A percentile compares a stretch with the other conserved stretches of the same genome.
phyloP scores from a whole-genome alignment of 768 basidiomycete species.

The Mycena floridula region DNA sequence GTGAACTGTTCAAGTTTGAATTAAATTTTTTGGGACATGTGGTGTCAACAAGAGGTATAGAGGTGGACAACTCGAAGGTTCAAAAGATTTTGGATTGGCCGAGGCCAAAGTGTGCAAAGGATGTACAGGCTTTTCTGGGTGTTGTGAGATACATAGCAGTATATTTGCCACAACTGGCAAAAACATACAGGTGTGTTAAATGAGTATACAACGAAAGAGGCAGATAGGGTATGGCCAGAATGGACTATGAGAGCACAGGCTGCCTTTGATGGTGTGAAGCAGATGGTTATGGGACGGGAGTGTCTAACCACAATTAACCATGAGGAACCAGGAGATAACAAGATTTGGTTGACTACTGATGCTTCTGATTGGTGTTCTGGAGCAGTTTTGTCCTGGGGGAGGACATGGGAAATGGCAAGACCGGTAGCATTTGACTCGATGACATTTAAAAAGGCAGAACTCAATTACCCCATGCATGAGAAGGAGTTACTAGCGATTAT shows the following conservation, averaged over 20 bases:
- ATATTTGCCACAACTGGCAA: conserved; percentile 10
- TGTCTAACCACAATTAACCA: conserved; percentile 22
- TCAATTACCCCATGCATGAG: conserved; percentile 2
- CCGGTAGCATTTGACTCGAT: conserved; percentile 13
- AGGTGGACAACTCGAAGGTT: conserved; percentile 10
- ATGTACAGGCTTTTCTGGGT: conserved; percentile 15
- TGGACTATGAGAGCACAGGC: conserved; percentile 11
- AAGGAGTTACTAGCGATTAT: neutral
- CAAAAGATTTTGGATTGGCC: conserved; percentile 16
- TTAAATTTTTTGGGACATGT: conserved; percentile 15
- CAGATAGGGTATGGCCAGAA: conserved; percentile 3
- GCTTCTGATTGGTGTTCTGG: too few species aligned
- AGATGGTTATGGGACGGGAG: conserved; percentile 11
- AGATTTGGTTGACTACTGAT: conserved; percentile 21
- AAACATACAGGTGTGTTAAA: conserved; percentile 12
- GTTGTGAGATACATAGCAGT: conserved; percentile 12
- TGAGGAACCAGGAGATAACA: conserved; percentile 13
- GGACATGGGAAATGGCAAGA: conserved; percentile 13
- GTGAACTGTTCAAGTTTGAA: neutral
- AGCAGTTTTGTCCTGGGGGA: conserved; percentile 16
- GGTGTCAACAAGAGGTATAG: conserved; percentile 14
- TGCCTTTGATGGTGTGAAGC: conserved; percentile 18
- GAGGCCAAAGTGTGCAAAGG: conserved; percentile 1
- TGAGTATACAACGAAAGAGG: conserved; percentile 10
- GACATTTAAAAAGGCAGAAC: too few species aligned